Evolutionary conservation across 2,329 filamentous ascomycete genomes (phyloP).

Genomic region (Claviceps monticola): DNA sequence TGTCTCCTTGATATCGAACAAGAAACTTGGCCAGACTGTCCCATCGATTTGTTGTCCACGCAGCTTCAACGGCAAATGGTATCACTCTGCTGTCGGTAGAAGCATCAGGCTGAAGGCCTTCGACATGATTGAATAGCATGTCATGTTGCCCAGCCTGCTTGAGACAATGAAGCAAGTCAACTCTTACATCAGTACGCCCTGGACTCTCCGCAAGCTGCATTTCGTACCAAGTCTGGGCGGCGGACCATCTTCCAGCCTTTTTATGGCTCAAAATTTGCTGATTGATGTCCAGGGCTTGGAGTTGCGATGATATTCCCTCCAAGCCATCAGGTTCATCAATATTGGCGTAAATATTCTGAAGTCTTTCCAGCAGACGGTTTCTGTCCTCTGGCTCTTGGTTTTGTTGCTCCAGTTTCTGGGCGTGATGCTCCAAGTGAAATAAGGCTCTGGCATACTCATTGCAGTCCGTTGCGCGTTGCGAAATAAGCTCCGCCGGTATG

Average conservation of each 20-base stretch:
- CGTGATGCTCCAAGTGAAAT: conserved; percentile 90
- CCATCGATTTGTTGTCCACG: conserved; percentile 83
- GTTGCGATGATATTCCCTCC: conserved; percentile 80
- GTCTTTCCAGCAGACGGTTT: conserved; percentile 56
- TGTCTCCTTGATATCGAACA: conserved; percentile 34
- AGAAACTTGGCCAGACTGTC: conserved; percentile 57
- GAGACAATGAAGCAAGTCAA: conserved; percentile 74
- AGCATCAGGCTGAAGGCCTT: conserved; percentile 50
- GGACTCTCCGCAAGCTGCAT: conserved; percentile 72
- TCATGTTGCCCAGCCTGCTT: conserved; percentile 94
- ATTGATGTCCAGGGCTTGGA: conserved; percentile 78
- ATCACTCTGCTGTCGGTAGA: conserved; percentile 49
- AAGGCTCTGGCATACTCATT: conserved; percentile 83
- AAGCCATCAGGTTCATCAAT: conserved; percentile 97
- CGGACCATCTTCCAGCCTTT: conserved; percentile 85
- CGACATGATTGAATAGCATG: conserved; percentile 73
- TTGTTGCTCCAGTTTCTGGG: conserved; percentile 36
- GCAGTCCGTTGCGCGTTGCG: conserved; percentile 80
- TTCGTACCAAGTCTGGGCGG: conserved; percentile 96
- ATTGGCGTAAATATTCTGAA: conserved; percentile 91
- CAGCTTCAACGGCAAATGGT: conserved; percentile 78
- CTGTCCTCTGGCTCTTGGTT: conserved; percentile 35
- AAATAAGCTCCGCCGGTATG: conserved; percentile 63
- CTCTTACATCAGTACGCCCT: conserved; percentile 60
- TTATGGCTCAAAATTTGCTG: conserved; percentile 88